Evolutionary conservation across 305 asterid species (phyloP).

Genomic region (Plantago coronopus): DNA sequence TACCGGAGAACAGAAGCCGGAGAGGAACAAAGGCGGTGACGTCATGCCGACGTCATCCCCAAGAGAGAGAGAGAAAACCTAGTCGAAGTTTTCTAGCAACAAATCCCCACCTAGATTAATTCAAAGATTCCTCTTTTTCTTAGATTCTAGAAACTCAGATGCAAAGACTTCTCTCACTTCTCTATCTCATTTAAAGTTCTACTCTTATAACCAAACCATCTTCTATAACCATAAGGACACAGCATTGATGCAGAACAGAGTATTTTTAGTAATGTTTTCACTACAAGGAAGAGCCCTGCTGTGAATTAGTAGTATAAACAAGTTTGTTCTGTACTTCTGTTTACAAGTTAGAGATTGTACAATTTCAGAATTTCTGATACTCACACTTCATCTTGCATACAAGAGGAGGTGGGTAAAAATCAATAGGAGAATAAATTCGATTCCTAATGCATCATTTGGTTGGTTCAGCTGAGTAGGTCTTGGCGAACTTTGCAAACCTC

Average conservation of each 20-base stretch:
- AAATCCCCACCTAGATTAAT: too few relatives aligned
- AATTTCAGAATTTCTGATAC: constrained; percentile 7
- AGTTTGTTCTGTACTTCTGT: constrained; percentile 1
- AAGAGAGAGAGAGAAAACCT: too few relatives aligned
- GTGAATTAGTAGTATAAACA: neutral
- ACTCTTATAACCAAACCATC: too few relatives aligned
- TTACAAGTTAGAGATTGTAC: constrained; percentile 17
- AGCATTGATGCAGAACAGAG: neutral
- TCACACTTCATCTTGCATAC: constrained; percentile 13
- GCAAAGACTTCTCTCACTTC: too few relatives aligned
- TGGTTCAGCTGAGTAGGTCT: constrained; percentile 47
- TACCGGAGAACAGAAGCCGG: too few relatives aligned
- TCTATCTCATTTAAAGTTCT: too few relatives aligned
- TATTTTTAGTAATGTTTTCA: neutral
- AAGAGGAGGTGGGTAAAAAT: constrained; percentile 7
- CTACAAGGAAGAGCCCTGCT: neutral
- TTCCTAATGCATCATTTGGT: constrained; percentile 26
- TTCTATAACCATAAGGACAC: neutral
- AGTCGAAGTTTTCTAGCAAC: too few relatives aligned
- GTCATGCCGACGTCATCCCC: too few relatives aligned
- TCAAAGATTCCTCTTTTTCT: too few relatives aligned
- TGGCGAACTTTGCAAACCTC: constrained; percentile 55
- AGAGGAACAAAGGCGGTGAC: too few relatives aligned
- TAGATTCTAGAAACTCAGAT: too few relatives aligned
- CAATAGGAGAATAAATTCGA: neutral